Percentiles rank a stretch among this genome's conserved stretches.
Conservation (phyloP, 768 basidiomycete genomes). For the Kwoniella dejecticola region DNA sequence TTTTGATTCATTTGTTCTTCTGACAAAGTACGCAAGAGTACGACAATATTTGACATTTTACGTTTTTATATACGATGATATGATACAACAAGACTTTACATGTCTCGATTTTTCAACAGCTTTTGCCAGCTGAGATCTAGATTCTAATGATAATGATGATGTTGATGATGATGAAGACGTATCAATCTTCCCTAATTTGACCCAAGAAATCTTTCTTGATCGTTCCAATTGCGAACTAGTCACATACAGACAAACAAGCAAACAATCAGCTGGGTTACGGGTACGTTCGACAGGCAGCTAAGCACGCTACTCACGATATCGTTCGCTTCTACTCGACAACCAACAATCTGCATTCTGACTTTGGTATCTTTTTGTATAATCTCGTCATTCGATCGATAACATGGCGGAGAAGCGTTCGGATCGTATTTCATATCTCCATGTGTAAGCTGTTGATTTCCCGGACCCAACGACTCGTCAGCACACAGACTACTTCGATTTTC, state of each 20-base stretch:
- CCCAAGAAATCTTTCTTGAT: constrained; percentile 98
- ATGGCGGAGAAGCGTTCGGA: constrained; percentile 94
- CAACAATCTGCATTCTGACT: constrained; percentile 95
- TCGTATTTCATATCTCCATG: constrained; percentile 93
- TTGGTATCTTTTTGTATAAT: constrained; percentile 92
- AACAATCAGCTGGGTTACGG: neutral
- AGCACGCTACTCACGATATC: constrained; percentile 73
- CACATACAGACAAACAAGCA: too few relatives aligned
- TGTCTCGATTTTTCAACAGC: too few relatives aligned
- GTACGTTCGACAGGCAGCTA: neutral
- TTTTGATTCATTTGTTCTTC: too few relatives aligned
- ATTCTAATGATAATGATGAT: too few relatives aligned
- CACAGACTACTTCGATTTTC: too few relatives aligned
- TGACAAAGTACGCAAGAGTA: too few relatives aligned
- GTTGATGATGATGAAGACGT: too few relatives aligned
- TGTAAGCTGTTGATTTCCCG: constrained; percentile 67
- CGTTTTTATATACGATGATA: too few relatives aligned
- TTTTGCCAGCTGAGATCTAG: too few relatives aligned
- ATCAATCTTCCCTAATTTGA: constrained; percentile 62
- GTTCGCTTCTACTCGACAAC: constrained; percentile 94
- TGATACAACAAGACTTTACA: too few relatives aligned
- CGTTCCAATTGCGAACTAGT: constrained; percentile 95
- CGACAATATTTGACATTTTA: too few relatives aligned
- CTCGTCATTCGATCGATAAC: constrained; percentile 74
- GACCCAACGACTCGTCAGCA: too few relatives aligned